phyloP scores from a whole-genome alignment of 192 early-diverging fungal genomes.

The Podila verticillata region DNA sequence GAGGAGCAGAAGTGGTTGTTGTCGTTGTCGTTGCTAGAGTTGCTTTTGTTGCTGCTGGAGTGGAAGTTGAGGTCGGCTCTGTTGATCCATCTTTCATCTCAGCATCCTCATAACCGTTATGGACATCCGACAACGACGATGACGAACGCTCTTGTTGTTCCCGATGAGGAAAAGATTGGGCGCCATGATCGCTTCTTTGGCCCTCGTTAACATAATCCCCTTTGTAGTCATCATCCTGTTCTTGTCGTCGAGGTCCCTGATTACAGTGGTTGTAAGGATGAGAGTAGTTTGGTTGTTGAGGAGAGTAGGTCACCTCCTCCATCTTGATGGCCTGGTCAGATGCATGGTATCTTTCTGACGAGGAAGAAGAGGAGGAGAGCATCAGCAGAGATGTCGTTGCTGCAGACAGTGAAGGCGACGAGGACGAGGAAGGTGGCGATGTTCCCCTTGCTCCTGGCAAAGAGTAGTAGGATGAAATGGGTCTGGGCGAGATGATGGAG shows the following conservation, averaged over 20 bases:
- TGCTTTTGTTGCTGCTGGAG: background rate
- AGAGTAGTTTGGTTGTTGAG: background rate
- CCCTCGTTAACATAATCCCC: background rate
- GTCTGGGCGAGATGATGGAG: slow-evolving; percentile 13
- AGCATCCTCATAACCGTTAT: background rate
- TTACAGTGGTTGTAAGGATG: background rate
- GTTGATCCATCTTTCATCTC: slow-evolving; percentile 26
- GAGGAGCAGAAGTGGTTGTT: slow-evolving; percentile 1
- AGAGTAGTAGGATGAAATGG: slow-evolving; percentile 25
- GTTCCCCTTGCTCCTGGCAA: background rate
- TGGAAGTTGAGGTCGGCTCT: background rate
- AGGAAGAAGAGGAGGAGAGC: slow-evolving; percentile 26
- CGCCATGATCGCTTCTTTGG: background rate
- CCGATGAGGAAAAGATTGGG: background rate
- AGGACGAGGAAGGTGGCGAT: slow-evolving; percentile 12
- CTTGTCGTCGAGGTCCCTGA: background rate
- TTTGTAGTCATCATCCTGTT: background rate
- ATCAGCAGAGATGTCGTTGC: slow-evolving; percentile 32
- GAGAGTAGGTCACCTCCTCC: background rate
- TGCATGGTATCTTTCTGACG: background rate
- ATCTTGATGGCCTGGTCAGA: background rate
- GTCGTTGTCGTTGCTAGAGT: background rate
- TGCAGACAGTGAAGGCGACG: slow-evolving; percentile 20
- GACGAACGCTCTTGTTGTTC: background rate
- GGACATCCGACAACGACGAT: background rate